Evolutionary conservation across 495 filamentous ascomycete species (phyloP), one percentile per base, ranked within the genome.

Genomic region (Glutinoglossum americanum): DNA sequence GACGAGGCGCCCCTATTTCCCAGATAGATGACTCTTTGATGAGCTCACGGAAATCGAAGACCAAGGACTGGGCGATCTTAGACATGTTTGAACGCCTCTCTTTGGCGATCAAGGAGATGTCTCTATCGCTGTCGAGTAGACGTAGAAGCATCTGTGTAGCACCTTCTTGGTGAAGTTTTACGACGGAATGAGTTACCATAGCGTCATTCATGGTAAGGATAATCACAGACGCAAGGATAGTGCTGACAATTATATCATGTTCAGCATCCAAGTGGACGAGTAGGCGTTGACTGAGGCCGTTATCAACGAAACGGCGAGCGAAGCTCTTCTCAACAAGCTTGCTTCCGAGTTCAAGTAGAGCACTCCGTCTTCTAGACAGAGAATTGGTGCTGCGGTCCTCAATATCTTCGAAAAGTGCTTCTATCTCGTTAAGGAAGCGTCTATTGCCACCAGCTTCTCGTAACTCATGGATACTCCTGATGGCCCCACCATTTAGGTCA

Each of bases 381-480:
- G 77, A 76, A 25, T 68, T 68, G n/a, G 68, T 57, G 6, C 60
- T 65, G 3, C 75, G 70, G 41, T 76, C 72, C 54, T 85, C 81
- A 60, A 98, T 83, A 59, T 93, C 85, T 58, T 93, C 87, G 59
- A 94, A 74, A 10, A 94, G 73, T 54, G 86, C 81, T 62, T 90
- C 85, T 55, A 93, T 75, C 53, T 88, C 84, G 61, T 87, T 80
- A 7, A 82, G 69, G 58, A 93, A 89, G 21, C 88, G 82, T 53
- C 80, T 82, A 66, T 89, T 93, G 25, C 82, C 81, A 8, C 92
- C 92, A 41, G 87, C 81, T 61, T 87, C 84, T 60, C 89, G 77
- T 47, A 98, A 73, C 66, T 98, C 92, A 64, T 97, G 89, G 35
- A 96, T 84, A 60, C 82, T 92, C 53, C 83, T 79, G 58, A 95